phyloP scores from a whole-genome alignment of 305 asterid genomes.

The Fraxinus paxiana region DNA sequence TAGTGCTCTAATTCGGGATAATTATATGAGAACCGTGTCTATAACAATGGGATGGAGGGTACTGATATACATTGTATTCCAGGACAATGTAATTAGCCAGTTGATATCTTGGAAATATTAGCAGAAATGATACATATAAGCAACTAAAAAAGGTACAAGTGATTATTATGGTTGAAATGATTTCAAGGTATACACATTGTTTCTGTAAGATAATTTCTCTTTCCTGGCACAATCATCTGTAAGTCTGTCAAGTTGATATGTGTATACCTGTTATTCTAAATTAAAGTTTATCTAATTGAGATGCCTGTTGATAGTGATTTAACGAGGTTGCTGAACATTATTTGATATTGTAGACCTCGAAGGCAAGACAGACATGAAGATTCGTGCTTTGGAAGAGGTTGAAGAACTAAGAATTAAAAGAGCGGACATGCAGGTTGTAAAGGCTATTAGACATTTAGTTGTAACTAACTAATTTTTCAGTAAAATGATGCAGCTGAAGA shows the following conservation, averaged over 20 bases:
- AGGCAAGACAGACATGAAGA: constrained; percentile 81
- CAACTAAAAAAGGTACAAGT: background rate
- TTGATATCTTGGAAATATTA: background rate
- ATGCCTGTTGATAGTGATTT: constrained; percentile 19
- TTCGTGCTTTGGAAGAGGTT: constrained; percentile 70
- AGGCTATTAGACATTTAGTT: constrained; percentile 14
- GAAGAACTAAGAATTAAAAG: constrained; percentile 73
- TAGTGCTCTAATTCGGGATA: background rate
- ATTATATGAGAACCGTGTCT: background rate
- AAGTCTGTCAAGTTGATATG: background rate
- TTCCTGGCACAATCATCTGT: background rate
- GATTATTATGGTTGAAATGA: background rate
- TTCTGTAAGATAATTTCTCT: background rate
- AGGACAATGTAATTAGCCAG: background rate
- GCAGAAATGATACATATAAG: background rate
- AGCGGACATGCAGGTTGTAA: constrained; percentile 77
- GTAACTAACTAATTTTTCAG: background rate
- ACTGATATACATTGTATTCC: background rate
- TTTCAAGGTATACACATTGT: background rate
- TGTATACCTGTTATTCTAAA: background rate
- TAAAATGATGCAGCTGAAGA: constrained; percentile 11
- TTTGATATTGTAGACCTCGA: constrained; percentile 57
- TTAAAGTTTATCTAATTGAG: background rate
- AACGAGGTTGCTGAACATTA: constrained; percentile 13
- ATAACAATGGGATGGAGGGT: background rate